A percentile compares a stretch with the other conserved stretches of the same genome.
phyloP scores from a whole-genome alignment of 768 basidiomycete genomes.

The Amylocystis lapponica region DNA sequence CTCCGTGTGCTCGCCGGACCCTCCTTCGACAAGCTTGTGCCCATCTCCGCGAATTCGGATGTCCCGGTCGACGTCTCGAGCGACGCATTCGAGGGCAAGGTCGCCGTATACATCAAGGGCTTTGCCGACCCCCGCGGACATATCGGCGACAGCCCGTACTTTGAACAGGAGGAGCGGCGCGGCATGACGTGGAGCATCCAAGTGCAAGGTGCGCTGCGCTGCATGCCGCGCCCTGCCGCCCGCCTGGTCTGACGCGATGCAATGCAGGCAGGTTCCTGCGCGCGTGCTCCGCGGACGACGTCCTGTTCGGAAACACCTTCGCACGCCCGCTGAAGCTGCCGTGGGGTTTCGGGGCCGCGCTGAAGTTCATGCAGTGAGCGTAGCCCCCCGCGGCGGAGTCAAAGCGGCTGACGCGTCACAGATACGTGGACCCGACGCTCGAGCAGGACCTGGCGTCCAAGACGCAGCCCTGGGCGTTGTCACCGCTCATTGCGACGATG shows the following conservation, averaged over 20 bases:
- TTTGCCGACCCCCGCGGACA: conserved; percentile 50
- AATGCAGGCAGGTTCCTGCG: conserved; percentile 66
- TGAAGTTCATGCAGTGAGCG: conserved; percentile 80
- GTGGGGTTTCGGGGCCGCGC: conserved; percentile 73
- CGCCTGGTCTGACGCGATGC: neutral
- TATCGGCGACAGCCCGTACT: conserved; percentile 61
- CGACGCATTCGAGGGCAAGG: conserved; percentile 65
- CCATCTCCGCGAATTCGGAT: conserved; percentile 68
- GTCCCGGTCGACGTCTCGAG: conserved; percentile 49
- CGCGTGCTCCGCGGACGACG: conserved; percentile 64
- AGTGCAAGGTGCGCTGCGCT: conserved; percentile 59
- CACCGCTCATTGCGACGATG: conserved; percentile 78
- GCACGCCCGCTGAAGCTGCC: conserved; percentile 74
- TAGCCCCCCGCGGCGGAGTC: neutral
- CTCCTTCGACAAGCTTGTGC: conserved; percentile 44
- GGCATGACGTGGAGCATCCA: conserved; percentile 91
- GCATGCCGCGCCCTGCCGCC: neutral
- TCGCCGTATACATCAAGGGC: conserved; percentile 75
- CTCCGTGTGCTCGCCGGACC: conserved; percentile 74
- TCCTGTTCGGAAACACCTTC: conserved; percentile 89
- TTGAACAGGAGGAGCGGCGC: conserved; percentile 56
- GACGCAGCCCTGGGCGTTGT: conserved; percentile 86
- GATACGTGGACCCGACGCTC: conserved; percentile 84
- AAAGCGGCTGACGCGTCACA: conserved; percentile 19
- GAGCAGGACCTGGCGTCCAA: conserved; percentile 74